phyloP scores from a whole-genome alignment of 176 grass and related monocot species.

The Leersia perrieri region DNA sequence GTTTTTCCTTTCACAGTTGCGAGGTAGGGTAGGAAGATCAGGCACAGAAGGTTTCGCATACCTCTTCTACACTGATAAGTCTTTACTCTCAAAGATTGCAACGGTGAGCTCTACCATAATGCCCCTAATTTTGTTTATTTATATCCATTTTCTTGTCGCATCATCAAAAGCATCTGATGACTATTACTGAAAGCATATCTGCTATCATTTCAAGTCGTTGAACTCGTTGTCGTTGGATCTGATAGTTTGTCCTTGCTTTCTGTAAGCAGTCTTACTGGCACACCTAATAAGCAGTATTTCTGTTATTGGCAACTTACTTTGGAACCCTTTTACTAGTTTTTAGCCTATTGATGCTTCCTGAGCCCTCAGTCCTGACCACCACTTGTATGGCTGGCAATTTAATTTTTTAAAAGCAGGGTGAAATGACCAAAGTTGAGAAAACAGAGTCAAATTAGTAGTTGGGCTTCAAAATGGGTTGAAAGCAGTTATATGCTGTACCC shows the following conservation, averaged over 20 bases:
- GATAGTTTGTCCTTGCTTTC: neutral
- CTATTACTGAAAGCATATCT: constrained; percentile 1
- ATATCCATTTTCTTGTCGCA: constrained; percentile 18
- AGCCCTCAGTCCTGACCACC: neutral
- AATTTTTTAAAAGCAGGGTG: too few relatives aligned
- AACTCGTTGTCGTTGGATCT: too few relatives aligned
- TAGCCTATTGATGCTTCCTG: neutral
- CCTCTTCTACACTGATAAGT: constrained; percentile 86
- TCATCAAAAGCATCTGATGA: neutral
- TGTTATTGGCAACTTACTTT: neutral
- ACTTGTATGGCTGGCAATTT: neutral
- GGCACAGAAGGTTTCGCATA: constrained; percentile 82
- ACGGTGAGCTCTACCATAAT: constrained; percentile 43
- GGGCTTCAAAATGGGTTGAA: too few relatives aligned
- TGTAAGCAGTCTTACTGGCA: neutral
- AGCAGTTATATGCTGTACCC: too few relatives aligned
- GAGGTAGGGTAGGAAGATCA: constrained; percentile 92
- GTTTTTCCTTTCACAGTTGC: constrained; percentile 49
- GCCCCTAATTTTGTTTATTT: constrained; percentile 15
- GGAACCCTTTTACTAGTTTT: neutral
- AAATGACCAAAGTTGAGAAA: too few relatives aligned
- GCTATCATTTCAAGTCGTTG: too few relatives aligned
- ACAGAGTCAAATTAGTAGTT: too few relatives aligned
- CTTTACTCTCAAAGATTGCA: constrained; percentile 73
- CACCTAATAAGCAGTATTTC: neutral